Evolutionary conservation across 2,329 filamentous ascomycete species (phyloP), one percentile per base, ranked within the genome.

Genomic region (Meredithiella fracta): DNA sequence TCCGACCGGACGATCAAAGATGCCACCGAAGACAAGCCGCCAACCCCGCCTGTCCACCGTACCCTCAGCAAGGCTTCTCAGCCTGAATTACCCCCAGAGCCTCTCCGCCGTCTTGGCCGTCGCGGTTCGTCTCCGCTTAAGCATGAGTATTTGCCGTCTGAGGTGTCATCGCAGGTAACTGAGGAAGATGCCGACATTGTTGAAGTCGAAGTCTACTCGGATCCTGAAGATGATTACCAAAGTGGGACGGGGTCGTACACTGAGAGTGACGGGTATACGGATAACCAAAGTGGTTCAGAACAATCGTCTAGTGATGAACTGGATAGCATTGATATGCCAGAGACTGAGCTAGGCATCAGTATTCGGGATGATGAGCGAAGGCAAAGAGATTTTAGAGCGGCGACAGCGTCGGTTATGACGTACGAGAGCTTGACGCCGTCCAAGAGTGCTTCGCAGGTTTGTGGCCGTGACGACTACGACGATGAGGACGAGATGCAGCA

Each of bases 111-210:
- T 67, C 61, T 79, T 22, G 78, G 83, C 64, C 80, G 90, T 47
- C 80, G 89, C 17, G 85, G 82, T 1, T 97, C 92, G 0, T 98
- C 92, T 1, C 92, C 92, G 0, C 73, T 98, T 52, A 98, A 98
- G 70, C 91, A 97, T 65, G 91, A 98, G 69, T 98, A 96, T 63
- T 83, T 90, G 60, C 91, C 91, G 14, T 97, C 92, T 1, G 79
- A 82, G 53, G 68, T 73, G 51, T 80, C 77, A 0, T 82, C 79
- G 0, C 44, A 79, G 8, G 42, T 47, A 11, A 34, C 79, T 5
- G 80, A 76, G 4, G 75, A 73, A 23, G 74, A 72, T 26, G 72
- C 75, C 37, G 17, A 37, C 31, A 15, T 17, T 29, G 38, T 38
- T 52, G 50, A 52, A 23, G 50, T 38, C 11, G 66, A 72, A 14